Evolutionary conservation across 345 rosid genomes (phyloP).

Genomic region (Nasturtium officinale): DNA sequence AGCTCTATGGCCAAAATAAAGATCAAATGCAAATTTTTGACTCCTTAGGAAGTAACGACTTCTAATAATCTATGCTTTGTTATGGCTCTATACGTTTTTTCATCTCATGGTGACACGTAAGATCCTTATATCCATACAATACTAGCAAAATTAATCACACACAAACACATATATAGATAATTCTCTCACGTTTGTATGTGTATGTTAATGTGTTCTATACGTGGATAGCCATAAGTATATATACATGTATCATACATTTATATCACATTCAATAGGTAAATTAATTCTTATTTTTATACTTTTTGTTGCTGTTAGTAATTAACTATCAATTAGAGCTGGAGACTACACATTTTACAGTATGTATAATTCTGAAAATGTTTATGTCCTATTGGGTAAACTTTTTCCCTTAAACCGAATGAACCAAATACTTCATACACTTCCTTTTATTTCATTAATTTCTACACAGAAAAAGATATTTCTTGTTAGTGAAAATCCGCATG

Average conservation of each 20-base stretch:
- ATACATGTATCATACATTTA: neutral
- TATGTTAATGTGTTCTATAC: neutral
- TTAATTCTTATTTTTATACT: neutral
- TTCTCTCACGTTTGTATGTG: neutral
- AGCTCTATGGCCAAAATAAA: neutral
- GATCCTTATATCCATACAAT: neutral
- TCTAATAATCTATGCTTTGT: neutral
- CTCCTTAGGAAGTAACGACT: conserved; percentile 24
- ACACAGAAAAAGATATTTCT: neutral
- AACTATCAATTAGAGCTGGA: neutral
- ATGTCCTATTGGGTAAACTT: neutral
- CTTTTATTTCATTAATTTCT: neutral
- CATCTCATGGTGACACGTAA: conserved; percentile 8
- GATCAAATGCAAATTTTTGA: neutral
- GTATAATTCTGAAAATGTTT: neutral
- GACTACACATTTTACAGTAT: neutral
- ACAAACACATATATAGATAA: conserved; percentile 19
- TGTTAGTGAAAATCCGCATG: neutral
- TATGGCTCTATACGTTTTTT: neutral
- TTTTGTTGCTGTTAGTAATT: neutral
- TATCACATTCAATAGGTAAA: conserved; percentile 11
- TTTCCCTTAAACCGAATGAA: conserved; percentile 4
- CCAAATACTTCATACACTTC: neutral
- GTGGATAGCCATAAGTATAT: neutral
- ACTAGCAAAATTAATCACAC: neutral